Base-by-base conservation (phyloP, 106 monocot genomes). In the Phalaenopsis aphrodite region DNA sequence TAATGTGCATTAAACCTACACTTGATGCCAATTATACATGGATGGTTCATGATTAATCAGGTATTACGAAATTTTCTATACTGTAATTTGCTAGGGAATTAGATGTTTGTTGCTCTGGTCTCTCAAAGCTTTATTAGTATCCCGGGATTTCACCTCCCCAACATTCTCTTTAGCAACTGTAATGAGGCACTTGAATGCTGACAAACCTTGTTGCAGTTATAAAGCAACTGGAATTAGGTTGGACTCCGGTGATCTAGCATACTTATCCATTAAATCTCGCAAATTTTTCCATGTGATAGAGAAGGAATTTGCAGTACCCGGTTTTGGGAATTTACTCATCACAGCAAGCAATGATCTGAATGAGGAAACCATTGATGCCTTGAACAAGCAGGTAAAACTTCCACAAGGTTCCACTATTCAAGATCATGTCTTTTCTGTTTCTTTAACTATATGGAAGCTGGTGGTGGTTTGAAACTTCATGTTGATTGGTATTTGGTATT, bases 271-370 rank as follows among this genome's bases (percentile, higher is more conserved):
- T 72, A 85, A 94, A 55, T 76, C 87, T 81, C 87, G 97, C n/a
- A 97, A 92, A 73, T 90, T 94, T 81, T 97, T 97, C 75, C 21
- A 37, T 81, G 84, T 81, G 43, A 84, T 97, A 41, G 97, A 97
- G 77, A 85, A 87, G 85, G 89, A 92, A 84, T 94, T 97, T 85
- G 79, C 46, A 37, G 68, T 94, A 30, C 77, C 71, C 79, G 92
- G 75, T 68, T 97, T 97, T 83, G 88, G 90, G 16, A 87, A 88
- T 89, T 86, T 82, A 65, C 80, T 36, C 55, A 94, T 97, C 55
- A 97, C 97, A 49, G 97, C 97, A 17, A 97, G 97, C 83, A 97
- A 94, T 90, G 97, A 97, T 64, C 88, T 94, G 17, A 97, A 97
- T 83, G 97, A 97, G 82, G 94, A 97, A 92, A 94, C 94, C 58